phyloP scores from a whole-genome alignment of 1,139 yeast genomes.

The Pichia sp. region DNA sequence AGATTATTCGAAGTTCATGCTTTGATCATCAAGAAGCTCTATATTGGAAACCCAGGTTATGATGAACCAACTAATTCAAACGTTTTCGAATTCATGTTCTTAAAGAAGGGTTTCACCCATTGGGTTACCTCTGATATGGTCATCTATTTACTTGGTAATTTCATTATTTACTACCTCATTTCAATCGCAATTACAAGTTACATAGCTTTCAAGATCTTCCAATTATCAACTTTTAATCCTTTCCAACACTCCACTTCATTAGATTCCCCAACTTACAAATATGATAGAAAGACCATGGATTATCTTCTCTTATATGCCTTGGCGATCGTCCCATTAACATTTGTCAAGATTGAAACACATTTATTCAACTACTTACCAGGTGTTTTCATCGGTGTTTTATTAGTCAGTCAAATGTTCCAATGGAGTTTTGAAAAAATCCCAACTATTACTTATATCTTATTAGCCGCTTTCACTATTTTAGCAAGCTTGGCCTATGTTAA shows the following conservation, averaged over 20 bases:
- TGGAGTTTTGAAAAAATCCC: slow-evolving; percentile 31
- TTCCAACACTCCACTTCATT: not conserved
- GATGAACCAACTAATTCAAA: not conserved
- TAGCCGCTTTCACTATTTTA: slow-evolving; percentile 33
- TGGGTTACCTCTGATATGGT: slow-evolving; percentile 40
- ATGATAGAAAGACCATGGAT: slow-evolving; percentile 24
- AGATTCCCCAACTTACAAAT: slow-evolving; percentile 12
- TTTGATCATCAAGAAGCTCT: slow-evolving; percentile 3
- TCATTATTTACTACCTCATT: slow-evolving; percentile 46
- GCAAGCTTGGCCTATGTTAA: slow-evolving; percentile 40
- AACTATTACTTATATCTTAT: slow-evolving; percentile 32
- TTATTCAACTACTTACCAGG: slow-evolving; percentile 63
- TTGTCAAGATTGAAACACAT: slow-evolving; percentile 55
- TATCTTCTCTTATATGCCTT: slow-evolving; percentile 51
- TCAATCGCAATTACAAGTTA: slow-evolving; percentile 18
- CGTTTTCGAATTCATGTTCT: slow-evolving; percentile 50
- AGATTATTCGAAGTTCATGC: slow-evolving; percentile 42
- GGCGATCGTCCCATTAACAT: slow-evolving; percentile 53
- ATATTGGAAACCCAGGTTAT: slow-evolving; percentile 12
- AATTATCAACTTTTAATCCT: slow-evolving; percentile 27
- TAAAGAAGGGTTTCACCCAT: slow-evolving; percentile 52
- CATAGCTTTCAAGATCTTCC: slow-evolving; percentile 4
- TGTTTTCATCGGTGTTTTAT: slow-evolving; percentile 55
- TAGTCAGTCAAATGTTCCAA: slow-evolving; percentile 48
- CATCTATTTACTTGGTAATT: slow-evolving; percentile 58